Evolutionary conservation across 768 basidiomycete species (phyloP).

Genomic region (Flagelloscypha sp.): DNA sequence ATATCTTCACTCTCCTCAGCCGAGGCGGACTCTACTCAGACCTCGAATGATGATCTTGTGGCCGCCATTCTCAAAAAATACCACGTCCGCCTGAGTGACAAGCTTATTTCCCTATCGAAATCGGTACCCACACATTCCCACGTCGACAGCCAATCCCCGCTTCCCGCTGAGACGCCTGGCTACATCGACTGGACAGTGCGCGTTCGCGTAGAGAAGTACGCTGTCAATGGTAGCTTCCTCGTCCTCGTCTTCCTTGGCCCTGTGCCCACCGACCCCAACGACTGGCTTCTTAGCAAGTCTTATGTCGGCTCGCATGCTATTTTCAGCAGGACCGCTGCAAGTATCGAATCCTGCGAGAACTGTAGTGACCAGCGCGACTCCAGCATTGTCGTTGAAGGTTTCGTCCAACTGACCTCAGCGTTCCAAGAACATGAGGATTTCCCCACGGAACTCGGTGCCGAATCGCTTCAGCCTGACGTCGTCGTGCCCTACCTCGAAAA

Average conservation of each 20-base stretch:
- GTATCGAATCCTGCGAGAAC: constrained; percentile 33
- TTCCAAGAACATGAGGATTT: constrained; percentile 22
- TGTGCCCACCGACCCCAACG: constrained; percentile 25
- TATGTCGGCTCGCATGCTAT: constrained; percentile 37
- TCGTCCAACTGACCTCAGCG: constrained; percentile 33
- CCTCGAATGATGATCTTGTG: constrained; percentile 1
- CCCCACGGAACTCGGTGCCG: constrained; percentile 13
- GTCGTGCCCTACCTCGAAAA: constrained; percentile 32
- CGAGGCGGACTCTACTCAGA: no score
- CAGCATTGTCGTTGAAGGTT: constrained; percentile 32
- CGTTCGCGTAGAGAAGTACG: constrained; percentile 34
- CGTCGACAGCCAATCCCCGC: not conserved
- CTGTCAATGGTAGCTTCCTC: constrained; percentile 33
- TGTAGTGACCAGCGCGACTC: constrained; percentile 24
- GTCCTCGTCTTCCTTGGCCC: constrained; percentile 40
- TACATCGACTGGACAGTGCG: constrained; percentile 34
- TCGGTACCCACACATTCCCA: not conserved
- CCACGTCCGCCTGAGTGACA: no score
- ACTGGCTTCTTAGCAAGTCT: constrained; percentile 27
- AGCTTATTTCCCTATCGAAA: not conserved
- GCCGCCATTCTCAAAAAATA: no score
- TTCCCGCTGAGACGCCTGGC: no score
- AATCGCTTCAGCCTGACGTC: constrained; percentile 27
- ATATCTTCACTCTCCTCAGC: not conserved
- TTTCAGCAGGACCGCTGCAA: constrained; percentile 28